Evolutionary conservation across 2,329 filamentous ascomycete species (phyloP), one percentile per base, ranked within the genome.

Genomic region (Diplodia mutila): DNA sequence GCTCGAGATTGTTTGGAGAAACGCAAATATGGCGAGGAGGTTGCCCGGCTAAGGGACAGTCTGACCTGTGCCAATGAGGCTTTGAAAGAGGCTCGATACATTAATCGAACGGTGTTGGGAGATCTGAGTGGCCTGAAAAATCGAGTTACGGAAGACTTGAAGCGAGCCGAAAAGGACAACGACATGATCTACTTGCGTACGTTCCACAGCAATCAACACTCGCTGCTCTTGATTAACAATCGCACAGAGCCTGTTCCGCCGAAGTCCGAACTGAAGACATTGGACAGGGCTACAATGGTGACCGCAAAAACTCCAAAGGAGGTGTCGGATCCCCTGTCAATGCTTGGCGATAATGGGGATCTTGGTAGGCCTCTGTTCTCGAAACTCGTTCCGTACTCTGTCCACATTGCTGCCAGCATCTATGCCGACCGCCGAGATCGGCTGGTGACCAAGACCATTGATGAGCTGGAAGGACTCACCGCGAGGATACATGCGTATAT

Each of bases 111-210:
- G 0, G 93, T 99, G 0, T 82, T 92, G 3, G 90, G 90, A 1
- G 95, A 98, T 77, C 81, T 99, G 32, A 91, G 92, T 66, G 91
- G 89, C 0, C 80, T 99, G 68, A 97, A 96, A 81, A 90, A 85
- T 69, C 89, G 90, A 69, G 91, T 97, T 0, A 86, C 90, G 39
- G 94, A 97, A 72, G 93, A 97, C 71, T 75, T 99, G 71, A 97
- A 96, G 80, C 85, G 94, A 55, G 94, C 94, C 0, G 94, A 98
- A 77, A 96, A 92, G 78, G 95, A 99, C 75, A 99, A 99, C 72
- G 94, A 99, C 77, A 85, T 97, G 73, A 97, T 99, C 18, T 99
- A 97, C 76, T 83, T 98, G 2, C 87, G 90, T 90, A 80, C 72
- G 86, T 79, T n/a, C 34, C 29, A 29, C 18, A 21, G 5, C 1